Conservation (phyloP, 1,139 yeast species). For the Lodderomyces theae region DNA sequence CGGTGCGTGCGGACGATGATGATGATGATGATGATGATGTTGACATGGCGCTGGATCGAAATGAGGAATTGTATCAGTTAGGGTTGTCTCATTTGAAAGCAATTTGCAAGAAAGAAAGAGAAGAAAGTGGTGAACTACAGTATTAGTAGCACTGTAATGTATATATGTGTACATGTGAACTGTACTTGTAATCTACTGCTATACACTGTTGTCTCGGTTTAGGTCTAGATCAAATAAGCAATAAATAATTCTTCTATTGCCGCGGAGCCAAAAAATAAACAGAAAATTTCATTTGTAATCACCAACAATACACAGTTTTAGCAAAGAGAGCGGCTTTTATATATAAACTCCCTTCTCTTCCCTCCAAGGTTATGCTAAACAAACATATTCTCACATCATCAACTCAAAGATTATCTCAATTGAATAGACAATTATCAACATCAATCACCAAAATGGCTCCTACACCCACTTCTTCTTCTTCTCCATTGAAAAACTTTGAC, state of each 20-base stretch:
- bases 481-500: conserved; percentile 60
- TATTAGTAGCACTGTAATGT: neutral
- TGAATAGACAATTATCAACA: conserved; percentile 16
- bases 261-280: too few relatives aligned
- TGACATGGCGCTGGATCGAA: conserved; percentile 8
- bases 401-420: conserved; percentile 24
- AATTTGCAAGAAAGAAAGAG: conserved; percentile 21
- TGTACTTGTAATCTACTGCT: too few relatives aligned
- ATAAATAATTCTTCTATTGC: too few relatives aligned
- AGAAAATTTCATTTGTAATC: conserved; percentile 1
- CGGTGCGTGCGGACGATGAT: conserved; percentile 13
- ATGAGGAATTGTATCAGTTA: conserved; percentile 29
- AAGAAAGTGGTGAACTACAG: conserved; percentile 10
- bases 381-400: conserved; percentile 9
- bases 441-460: conserved; percentile 48
- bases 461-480: conserved; percentile 7
- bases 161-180: neutral
- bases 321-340: too few relatives aligned
- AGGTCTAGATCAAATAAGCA: too few relatives aligned
- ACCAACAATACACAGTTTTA: neutral
- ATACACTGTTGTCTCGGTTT: too few relatives aligned
- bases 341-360: too few relatives aligned
- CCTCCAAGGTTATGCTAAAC: conserved; percentile 9
- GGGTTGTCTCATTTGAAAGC: conserved; percentile 30
- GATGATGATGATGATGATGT: conserved; percentile 13